Evolutionary conservation across 768 basidiomycete species (phyloP), one percentile per base, ranked within the genome.

Genomic region (Rhodotorula paludigena): DNA sequence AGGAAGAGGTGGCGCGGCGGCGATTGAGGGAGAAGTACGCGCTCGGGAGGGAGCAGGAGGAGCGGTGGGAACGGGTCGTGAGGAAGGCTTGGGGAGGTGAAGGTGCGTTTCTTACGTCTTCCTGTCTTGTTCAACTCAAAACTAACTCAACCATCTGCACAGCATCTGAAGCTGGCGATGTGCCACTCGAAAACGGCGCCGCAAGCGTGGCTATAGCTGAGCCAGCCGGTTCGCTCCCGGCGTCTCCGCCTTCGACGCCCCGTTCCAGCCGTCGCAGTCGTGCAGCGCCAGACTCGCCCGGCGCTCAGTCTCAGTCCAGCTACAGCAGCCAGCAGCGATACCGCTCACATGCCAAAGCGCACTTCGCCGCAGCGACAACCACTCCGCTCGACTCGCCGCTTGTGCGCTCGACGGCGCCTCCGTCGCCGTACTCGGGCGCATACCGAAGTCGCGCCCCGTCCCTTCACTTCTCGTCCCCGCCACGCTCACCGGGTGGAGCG

Each of bases 11-110:
- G 14, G 49, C 33, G 23, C 7, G 47, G 7, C 7, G 25, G 49
- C 32, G 41, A 30, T 12, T 61, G 42, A 33, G 52, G 60, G 51
- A 35, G 7, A 42, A 61, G 42, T 54, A 61, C 23, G 51, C 20
- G 33, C 32, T 61, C 5, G 11, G 25, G 15, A 9, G 15, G 52
- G 60, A 53, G 33, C 25, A 44, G 51, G 51, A 53, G 33, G 33
- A 33, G 48, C 25, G 35, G 51, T 32, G 44, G 32, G 32, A 15
- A 10, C 25, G 60, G 25, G 30, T 53, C 21, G 28, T 44, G 11
- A 42, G 25, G 15, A 49, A 7, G 28, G 18, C 32, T 2, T 28
- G 1, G 9, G 42, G 28, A 6, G 54, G 54, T 3, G 3, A 14
- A 36, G 52, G 52, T 53, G 35, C 52, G 52, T n/a, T 25, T 36